Conservation (phyloP, 2,329 filamentous ascomycete species). For the Penicillium nordicum region DNA sequence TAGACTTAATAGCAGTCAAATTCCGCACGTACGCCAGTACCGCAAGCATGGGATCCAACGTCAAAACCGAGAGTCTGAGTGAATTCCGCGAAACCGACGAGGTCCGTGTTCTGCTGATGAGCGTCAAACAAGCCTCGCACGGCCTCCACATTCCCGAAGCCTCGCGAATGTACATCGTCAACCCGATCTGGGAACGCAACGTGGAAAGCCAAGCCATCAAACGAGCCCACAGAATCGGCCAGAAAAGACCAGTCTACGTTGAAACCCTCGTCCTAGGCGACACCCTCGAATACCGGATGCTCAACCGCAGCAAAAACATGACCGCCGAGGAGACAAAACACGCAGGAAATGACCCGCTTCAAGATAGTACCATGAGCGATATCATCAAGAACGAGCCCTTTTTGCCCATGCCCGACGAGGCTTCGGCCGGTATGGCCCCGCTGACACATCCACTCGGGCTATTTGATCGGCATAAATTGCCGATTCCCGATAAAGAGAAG, state of each 20-base stretch:
- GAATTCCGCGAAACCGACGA: slow-evolving; percentile 68
- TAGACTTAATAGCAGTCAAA: slow-evolving; percentile 67
- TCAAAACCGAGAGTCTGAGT: slow-evolving; percentile 71
- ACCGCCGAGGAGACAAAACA: slow-evolving; percentile 57
- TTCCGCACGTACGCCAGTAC: slow-evolving; percentile 56
- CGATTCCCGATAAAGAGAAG: slow-evolving; percentile 31
- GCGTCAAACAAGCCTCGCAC: slow-evolving; percentile 82
- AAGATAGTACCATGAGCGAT: slow-evolving; percentile 56
- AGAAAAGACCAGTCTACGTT: slow-evolving; percentile 72
- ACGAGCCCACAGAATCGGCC: slow-evolving; percentile 81
- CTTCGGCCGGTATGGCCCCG: slow-evolving; percentile 24
- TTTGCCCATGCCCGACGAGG: slow-evolving; percentile 41
- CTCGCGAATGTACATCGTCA: slow-evolving; percentile 83
- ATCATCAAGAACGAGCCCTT: slow-evolving; percentile 58
- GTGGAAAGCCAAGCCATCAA: slow-evolving; percentile 90
- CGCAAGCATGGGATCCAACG: slow-evolving; percentile 55
- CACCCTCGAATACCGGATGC: slow-evolving; percentile 81
- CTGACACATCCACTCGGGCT: slow-evolving; percentile 32
- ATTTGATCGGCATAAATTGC: slow-evolving; percentile 39
- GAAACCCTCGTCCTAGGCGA: slow-evolving; percentile 78
- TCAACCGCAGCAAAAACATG: slow-evolving; percentile 71
- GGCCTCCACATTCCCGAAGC: slow-evolving; percentile 82
- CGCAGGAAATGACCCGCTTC: slow-evolving; percentile 56
- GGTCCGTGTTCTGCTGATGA: slow-evolving; percentile 81
- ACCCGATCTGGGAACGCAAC: slow-evolving; percentile 77